These are phyloP conservation scores for Aspergillus floridensis DNA, from an alignment of 2,329 filamentous ascomycete species.

Conservation along the genomic window DNA sequence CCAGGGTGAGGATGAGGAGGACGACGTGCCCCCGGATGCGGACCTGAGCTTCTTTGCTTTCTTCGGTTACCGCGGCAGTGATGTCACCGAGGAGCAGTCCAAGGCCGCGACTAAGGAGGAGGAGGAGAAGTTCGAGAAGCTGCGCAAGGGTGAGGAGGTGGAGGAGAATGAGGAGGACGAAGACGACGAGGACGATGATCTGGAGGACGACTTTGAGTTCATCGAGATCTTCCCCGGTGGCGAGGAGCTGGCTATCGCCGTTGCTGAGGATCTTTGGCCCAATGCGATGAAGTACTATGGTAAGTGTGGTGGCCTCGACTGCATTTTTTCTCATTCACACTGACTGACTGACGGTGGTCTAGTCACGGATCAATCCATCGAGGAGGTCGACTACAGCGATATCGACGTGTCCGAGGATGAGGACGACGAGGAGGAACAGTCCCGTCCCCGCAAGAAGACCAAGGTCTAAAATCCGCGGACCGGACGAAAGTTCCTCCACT, in stretches of 20 bases:
- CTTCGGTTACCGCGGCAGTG: conserved; percentile 75
- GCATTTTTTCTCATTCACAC: background rate
- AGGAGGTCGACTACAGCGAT: conserved; percentile 68
- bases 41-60: conserved; percentile 81
- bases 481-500: conserved; percentile 16
- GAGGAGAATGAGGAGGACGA: conserved; percentile 42
- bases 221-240: conserved; percentile 86
- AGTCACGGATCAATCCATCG: conserved; percentile 65
- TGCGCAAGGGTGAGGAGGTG: conserved; percentile 51
- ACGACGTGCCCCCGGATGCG: conserved; percentile 53
- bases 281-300: conserved; percentile 88
- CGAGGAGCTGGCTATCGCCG: conserved; percentile 73
- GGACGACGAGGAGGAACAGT: conserved; percentile 47
- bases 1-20: conserved; percentile 36
- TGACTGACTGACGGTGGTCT: conserved; percentile 36
- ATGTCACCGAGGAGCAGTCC: conserved; percentile 71
- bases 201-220: conserved; percentile 64
- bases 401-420: conserved; percentile 50
- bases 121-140: conserved; percentile 54
- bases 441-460: conserved; percentile 46
- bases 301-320: conserved; percentile 48
- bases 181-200: conserved; percentile 54
- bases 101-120: conserved; percentile 60
- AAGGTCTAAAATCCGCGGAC: conserved; percentile 28
- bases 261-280: conserved; percentile 87